A percentile compares a stretch with the other conserved stretches of the same genome.
Conservation (phyloP, 352 stramenopile species). For the Phytophthora litchii region DNA sequence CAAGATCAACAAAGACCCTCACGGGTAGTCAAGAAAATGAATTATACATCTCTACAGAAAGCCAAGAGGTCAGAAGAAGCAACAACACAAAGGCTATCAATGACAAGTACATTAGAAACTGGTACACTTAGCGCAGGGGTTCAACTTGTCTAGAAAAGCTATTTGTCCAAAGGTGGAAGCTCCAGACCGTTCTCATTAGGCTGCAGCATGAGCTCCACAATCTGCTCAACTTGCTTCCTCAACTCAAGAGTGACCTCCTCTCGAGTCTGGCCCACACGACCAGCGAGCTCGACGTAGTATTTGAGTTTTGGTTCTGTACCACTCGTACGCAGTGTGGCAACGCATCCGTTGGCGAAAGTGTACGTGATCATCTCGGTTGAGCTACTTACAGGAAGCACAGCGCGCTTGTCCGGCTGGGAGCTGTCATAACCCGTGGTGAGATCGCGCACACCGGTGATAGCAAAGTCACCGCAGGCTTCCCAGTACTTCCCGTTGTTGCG, state of each 20-base stretch:
- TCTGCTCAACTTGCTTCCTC: conserved; percentile 68
- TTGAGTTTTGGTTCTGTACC: conserved; percentile 99
- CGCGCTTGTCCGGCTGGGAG: conserved; percentile 87
- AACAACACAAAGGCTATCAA: conserved; percentile 31
- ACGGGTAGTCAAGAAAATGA: conserved; percentile 28
- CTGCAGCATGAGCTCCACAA: conserved; percentile 86
- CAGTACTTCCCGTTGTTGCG: conserved; percentile 91
- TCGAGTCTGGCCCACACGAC: conserved; percentile 65
- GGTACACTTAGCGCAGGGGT: conserved; percentile 10
- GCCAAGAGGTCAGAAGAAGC: conserved; percentile 23
- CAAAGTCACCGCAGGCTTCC: conserved; percentile 80
- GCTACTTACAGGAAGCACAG: conserved; percentile 90
- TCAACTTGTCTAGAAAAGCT: conserved; percentile 1
- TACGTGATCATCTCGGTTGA: conserved; percentile 98
- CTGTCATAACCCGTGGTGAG: conserved; percentile 91
- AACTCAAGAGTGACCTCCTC: conserved; percentile 63
- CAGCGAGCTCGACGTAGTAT: conserved; percentile 97
- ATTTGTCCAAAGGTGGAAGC: conserved; percentile 45
- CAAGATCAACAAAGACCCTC: conserved; percentile 18
- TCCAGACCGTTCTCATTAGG: conserved; percentile 81
- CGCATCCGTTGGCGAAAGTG: conserved; percentile 95
- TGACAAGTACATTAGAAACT: conserved; percentile 41
- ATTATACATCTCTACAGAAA: conserved; percentile 31
- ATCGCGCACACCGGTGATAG: conserved; percentile 84
- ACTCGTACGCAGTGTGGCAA: conserved; percentile 96